Evolutionary conservation across 805 yeast species (phyloP), one percentile per base, ranked within the genome.

Genomic region (Debaryomyces tyrocola): DNA sequence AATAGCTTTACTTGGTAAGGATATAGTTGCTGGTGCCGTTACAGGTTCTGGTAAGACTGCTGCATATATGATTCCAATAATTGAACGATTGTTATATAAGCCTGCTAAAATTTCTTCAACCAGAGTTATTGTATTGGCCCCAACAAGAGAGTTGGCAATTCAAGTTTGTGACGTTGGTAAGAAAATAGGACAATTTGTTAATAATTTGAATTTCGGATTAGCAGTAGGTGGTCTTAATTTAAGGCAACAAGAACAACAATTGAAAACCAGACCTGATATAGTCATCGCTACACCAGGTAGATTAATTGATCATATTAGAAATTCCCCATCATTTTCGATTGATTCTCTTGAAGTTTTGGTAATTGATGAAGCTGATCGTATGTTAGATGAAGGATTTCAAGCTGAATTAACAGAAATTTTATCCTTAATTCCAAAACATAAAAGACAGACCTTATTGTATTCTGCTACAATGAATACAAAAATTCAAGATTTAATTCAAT

Each of bases 31-130:
- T 14, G 98, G 98, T 75, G 99, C 99, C 31, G 96, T 89, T 20
- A 94, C 99, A 4, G 99, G 99, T 73, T 92, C 98, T 17, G 99
- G 99, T 79, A 94, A 94, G 66, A 94, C 99, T 20, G 99, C 97
- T 2, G 99, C 99, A 1, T 94, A 90, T 64, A 84, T 94, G 85
- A 87, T 94, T 45, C 99, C 99, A 11, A 89, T 91, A 38, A 82
- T 94, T 50, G 99, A 94, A 70, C 83, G 99, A 69, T 74, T 94
- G 31, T 70, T 94, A 27, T 92, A 85, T 69, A 88, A 94, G 57
- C 97, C 98, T 10, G 77, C 88, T 44, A 87, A 87, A 59, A 70
- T 87, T 4, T 85, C 97, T 0, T 80, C 95, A 1, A 91, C 98
- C 1, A 80, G 97, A 63, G 99, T 94, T 15, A 79, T 94, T 36